Conservation (phyloP, 257 asterid genomes). For the Primulina tabacum region DNA sequence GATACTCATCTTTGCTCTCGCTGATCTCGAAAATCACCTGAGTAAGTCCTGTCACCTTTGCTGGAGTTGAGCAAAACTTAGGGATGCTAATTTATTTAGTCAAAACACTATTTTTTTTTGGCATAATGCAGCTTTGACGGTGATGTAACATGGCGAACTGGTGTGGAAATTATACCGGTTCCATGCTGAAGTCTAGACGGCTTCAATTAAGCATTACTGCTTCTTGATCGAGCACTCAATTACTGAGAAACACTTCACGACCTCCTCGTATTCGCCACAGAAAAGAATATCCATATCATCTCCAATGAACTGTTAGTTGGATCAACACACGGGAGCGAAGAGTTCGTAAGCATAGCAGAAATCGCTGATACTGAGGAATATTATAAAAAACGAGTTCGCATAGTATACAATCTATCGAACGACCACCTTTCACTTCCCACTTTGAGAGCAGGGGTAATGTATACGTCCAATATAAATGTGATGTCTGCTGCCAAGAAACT, state of each 20-base stretch:
- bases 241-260: constrained; percentile 42
- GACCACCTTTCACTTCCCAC: constrained; percentile 54
- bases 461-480: constrained; percentile 40
- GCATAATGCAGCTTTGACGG: constrained; percentile 50
- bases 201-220: constrained; percentile 48
- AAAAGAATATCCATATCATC: constrained; percentile 59
- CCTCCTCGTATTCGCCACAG: constrained; percentile 56
- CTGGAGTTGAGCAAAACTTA: background rate
- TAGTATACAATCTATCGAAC: constrained; percentile 49
- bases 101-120: constrained; percentile 14
- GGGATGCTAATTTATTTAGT: background rate
- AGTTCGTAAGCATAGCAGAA: constrained; percentile 55
- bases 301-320: constrained; percentile 52
- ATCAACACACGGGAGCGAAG: constrained; percentile 44
- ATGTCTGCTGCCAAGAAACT: constrained; percentile 45
- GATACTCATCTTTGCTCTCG: constrained; percentile 60
- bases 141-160: constrained; percentile 61
- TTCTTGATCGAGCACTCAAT: constrained; percentile 54
- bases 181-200: constrained; percentile 71
- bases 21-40: constrained; percentile 68
- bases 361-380: constrained; percentile 41
- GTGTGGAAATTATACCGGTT: constrained; percentile 61
- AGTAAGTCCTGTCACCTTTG: constrained; percentile 37
- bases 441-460: constrained; percentile 40
- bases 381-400: constrained; percentile 48